These are phyloP conservation scores for Liquidambar formosana DNA, from an alignment of 164 flowering plant species.

Conservation along the genomic window DNA sequence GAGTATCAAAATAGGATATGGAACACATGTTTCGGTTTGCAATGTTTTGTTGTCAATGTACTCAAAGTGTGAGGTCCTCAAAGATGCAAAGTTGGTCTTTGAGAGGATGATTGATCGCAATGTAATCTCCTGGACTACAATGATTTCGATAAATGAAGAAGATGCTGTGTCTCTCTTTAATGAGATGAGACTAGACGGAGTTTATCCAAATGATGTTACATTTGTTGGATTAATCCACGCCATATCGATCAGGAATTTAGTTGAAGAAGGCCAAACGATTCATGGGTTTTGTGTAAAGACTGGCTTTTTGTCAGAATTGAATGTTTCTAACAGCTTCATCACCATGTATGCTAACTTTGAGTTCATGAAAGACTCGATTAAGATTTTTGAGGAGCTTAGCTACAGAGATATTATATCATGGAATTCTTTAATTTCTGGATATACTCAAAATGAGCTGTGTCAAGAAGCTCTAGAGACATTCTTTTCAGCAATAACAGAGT, in stretches of 20 bases:
- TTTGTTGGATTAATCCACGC: slow-evolving; percentile 70
- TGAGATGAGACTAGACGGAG: slow-evolving; percentile 65
- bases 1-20: slow-evolving; percentile 55
- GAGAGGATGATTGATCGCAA: slow-evolving; percentile 56
- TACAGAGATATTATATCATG: slow-evolving; percentile 65
- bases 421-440: slow-evolving; percentile 90
- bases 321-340: slow-evolving; percentile 72
- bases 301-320: slow-evolving; percentile 43
- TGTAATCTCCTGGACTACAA: slow-evolving; percentile 90
- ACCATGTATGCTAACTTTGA: slow-evolving; percentile 84
- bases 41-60: slow-evolving; percentile 80
- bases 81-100: slow-evolving; percentile 62
- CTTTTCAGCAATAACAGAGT: slow-evolving; percentile 37
- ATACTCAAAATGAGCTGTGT: slow-evolving; percentile 57
- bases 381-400: slow-evolving; percentile 62
- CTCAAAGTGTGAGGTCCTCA: slow-evolving; percentile 51
- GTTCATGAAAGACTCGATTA: slow-evolving; percentile 47
- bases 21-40: slow-evolving; percentile 55
- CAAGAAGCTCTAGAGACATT: slow-evolving; percentile 67
- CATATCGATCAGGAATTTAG: slow-evolving; percentile 35
- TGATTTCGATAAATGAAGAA: slow-evolving; percentile 61
- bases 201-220: slow-evolving; percentile 91
- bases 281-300: slow-evolving; percentile 68
- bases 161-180: slow-evolving; percentile 55
- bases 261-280: slow-evolving; percentile 55